Conservation (phyloP, 2,329 filamentous ascomycete genomes). For the Paraconiothyrium sp. region DNA sequence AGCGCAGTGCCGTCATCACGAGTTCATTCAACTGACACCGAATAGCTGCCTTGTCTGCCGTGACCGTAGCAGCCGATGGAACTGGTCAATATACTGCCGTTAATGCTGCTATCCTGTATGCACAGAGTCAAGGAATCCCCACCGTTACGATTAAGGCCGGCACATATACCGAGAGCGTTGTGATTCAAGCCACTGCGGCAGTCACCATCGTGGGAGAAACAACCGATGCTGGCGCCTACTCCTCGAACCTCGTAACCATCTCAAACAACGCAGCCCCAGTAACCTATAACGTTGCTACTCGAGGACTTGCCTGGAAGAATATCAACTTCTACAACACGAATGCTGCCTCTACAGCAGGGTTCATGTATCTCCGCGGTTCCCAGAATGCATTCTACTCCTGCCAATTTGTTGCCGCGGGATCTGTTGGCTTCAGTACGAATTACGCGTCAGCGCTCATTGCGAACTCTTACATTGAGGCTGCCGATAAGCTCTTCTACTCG, state of each 20-base stretch:
- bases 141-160: conserved; percentile 58
- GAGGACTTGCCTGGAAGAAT: conserved; percentile 50
- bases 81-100: conserved; percentile 58
- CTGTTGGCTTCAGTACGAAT: conserved; percentile 37
- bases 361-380: conserved; percentile 47
- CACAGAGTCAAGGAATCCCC: conserved; percentile 52
- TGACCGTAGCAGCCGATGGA: conserved; percentile 58
- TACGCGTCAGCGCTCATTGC: conserved; percentile 53
- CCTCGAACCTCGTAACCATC: conserved; percentile 52
- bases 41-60: conserved; percentile 28
- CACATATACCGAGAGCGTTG: conserved; percentile 57
- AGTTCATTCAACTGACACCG: not conserved
- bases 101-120: conserved; percentile 55
- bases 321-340: conserved; percentile 52
- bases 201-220: conserved; percentile 54
- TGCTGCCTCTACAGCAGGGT: conserved; percentile 33
- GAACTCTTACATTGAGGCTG: conserved; percentile 57
- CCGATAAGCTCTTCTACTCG: conserved; percentile 55
- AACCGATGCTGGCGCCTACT: conserved; percentile 41
- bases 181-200: conserved; percentile 51
- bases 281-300: conserved; percentile 42
- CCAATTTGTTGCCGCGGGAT: conserved; percentile 53
- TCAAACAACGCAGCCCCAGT: conserved; percentile 37
- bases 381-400: conserved; percentile 59
- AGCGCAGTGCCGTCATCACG: not conserved